A percentile compares a stretch with the other conserved stretches of the same genome.
Evolutionary conservation across 768 basidiomycete genomes (phyloP).

Genomic region (Dacryopinax spathularia): DNA sequence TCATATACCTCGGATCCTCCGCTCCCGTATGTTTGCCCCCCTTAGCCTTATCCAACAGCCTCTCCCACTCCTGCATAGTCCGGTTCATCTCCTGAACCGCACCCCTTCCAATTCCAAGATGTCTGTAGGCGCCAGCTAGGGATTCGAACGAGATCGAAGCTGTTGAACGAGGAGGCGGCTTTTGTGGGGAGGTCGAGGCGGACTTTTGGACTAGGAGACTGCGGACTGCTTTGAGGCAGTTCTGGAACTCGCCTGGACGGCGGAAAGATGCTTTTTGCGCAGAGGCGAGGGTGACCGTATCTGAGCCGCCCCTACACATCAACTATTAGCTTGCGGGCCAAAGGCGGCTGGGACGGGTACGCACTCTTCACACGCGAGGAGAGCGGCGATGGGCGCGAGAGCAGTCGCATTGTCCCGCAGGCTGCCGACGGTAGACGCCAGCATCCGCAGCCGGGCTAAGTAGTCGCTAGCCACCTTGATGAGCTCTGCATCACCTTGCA

Average conservation of each 20-base stretch:
- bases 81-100: not conserved
- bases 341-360: not conserved
- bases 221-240: slow-evolving; percentile 1
- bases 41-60: not conserved
- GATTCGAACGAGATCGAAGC: not conserved
- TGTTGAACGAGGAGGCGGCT: not conserved
- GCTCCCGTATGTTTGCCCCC: not conserved
- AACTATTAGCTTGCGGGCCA: too few relatives aligned
- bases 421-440: not conserved
- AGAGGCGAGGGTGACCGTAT: not conserved
- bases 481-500: not conserved
- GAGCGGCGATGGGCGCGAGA: not conserved
- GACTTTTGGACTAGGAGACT: not conserved
- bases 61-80: not conserved
- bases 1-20: not conserved
- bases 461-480: not conserved
- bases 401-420: not conserved
- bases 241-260: not conserved
- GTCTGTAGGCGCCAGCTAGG: not conserved
- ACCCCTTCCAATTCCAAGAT: not conserved
- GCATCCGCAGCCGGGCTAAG: not conserved
- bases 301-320: not conserved
- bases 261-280: not conserved
- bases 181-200: not conserved
- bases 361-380: not conserved